Percentiles rank a stretch among this genome's conserved stretches.
phyloP scores from a whole-genome alignment of 352 stramenopile species.

The Blastocystis sp. region DNA sequence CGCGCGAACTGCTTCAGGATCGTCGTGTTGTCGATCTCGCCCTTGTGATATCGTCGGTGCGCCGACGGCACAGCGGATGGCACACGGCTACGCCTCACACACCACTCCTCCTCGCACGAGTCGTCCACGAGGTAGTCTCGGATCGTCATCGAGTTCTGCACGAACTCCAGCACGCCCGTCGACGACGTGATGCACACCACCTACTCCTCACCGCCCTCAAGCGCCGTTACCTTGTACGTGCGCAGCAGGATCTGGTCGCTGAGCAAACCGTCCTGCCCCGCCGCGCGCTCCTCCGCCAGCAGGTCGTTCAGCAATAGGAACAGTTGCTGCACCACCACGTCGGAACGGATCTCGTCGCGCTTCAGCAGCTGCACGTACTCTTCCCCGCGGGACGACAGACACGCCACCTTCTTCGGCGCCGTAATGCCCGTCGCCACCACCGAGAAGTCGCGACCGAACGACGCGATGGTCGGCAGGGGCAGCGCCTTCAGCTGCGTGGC shows the following conservation, averaged over 20 bases:
- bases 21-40: slow-evolving; percentile 3
- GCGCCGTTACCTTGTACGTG: slow-evolving; percentile 88
- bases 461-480: background rate
- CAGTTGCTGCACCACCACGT: slow-evolving; percentile 84
- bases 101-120: background rate
- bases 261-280: background rate
- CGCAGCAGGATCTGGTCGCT: slow-evolving; percentile 75
- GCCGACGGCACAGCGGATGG: slow-evolving; percentile 75
- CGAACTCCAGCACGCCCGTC: slow-evolving; percentile 94
- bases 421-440: slow-evolving; percentile 50
- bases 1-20: slow-evolving; percentile 79
- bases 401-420: background rate
- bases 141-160: slow-evolving; percentile 90
- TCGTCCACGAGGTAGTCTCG: slow-evolving; percentile 82
- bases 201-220: background rate
- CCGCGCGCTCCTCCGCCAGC: slow-evolving; percentile 76
- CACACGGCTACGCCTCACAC: slow-evolving; percentile 64
- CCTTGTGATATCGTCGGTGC: slow-evolving; percentile 88
- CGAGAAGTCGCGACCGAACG: slow-evolving; percentile 15
- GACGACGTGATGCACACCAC: slow-evolving; percentile 80
- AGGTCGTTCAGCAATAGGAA: slow-evolving; percentile 86
- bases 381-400: background rate
- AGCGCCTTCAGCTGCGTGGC: background rate
- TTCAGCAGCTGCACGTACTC: slow-evolving; percentile 41
- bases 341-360: slow-evolving; percentile 70